Evolutionary conservation across 176 grass and related monocot genomes (phyloP).

Genomic region (Bolboschoenus planiculmis): DNA sequence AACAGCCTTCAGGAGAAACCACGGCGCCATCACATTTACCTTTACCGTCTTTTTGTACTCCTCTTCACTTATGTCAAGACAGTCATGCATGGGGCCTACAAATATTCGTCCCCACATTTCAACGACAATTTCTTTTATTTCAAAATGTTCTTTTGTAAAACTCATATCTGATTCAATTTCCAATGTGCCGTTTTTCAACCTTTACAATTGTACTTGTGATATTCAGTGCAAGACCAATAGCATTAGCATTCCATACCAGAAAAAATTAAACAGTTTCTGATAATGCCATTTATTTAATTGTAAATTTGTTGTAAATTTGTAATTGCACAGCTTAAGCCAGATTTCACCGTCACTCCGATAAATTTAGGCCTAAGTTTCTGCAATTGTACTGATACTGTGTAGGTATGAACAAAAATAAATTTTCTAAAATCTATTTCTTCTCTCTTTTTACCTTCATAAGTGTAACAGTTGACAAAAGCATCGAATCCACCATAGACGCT

Average conservation of each 20-base stretch:
- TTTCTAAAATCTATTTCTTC: not conserved
- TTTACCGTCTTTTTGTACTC: constrained; percentile 60
- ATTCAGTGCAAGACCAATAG: not conserved
- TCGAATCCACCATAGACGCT: constrained; percentile 43
- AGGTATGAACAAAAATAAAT: not conserved
- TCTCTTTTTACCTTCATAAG: constrained; percentile 52
- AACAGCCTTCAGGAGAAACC: constrained; percentile 61
- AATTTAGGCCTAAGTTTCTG: not conserved
- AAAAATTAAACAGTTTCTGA: not conserved
- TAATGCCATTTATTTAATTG: not conserved
- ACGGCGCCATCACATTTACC: constrained; percentile 63
- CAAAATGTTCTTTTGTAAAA: not conserved
- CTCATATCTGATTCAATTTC: not conserved
- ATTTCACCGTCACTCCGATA: too few relatives aligned
- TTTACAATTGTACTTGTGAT: not conserved
- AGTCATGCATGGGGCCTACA: constrained; percentile 63
- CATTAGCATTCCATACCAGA: not conserved
- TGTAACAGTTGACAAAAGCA: constrained; percentile 61
- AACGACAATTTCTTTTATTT: not conserved
- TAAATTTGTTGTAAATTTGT: too few relatives aligned
- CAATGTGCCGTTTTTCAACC: not conserved
- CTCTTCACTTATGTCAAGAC: constrained; percentile 50
- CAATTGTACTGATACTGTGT: not conserved
- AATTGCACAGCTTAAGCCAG: not conserved
- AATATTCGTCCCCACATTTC: not conserved